Conservation (phyloP, 2,329 filamentous ascomycete species). For the Exophiala alcalophila region DNA sequence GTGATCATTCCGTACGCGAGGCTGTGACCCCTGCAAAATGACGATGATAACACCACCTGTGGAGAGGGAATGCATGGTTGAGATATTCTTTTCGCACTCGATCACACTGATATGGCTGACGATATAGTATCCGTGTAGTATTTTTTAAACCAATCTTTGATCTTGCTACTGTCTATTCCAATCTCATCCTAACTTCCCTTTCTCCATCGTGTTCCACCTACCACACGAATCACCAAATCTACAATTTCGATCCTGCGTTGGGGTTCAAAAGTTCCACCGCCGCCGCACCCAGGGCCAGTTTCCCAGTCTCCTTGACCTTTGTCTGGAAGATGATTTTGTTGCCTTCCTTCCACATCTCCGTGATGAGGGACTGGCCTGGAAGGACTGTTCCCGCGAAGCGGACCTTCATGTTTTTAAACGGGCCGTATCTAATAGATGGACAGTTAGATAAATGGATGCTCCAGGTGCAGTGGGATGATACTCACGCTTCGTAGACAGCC, state of each 20-base stretch:
- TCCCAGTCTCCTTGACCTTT: slow-evolving; percentile 88
- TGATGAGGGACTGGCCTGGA: slow-evolving; percentile 73
- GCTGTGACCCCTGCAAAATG: too few species aligned
- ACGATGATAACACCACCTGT: too few species aligned
- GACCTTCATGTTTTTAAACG: slow-evolving; percentile 87
- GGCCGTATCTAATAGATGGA: slow-evolving; percentile 79
- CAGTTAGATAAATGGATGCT: slow-evolving; percentile 44
- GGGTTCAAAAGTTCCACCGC: slow-evolving; percentile 64
- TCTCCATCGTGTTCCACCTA: too few species aligned
- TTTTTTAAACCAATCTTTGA: too few species aligned
- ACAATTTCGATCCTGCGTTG: slow-evolving; percentile 7
- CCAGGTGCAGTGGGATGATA: background rate
- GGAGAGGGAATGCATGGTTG: too few species aligned
- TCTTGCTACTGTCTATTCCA: too few species aligned
- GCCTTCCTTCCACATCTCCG: slow-evolving; percentile 91
- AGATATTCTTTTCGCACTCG: too few species aligned
- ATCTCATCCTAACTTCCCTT: too few species aligned
- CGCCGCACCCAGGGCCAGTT: slow-evolving; percentile 76
- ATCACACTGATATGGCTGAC: too few species aligned
- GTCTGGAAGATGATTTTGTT: slow-evolving; percentile 77
- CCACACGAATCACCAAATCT: too few species aligned
- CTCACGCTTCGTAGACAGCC: slow-evolving; percentile 69
- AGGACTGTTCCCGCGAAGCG: slow-evolving; percentile 82
- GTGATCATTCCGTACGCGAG: too few species aligned
- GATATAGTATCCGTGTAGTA: too few species aligned